Conservation (phyloP, 2,329 filamentous ascomycete species). For the Hansfordia pulvinata region DNA sequence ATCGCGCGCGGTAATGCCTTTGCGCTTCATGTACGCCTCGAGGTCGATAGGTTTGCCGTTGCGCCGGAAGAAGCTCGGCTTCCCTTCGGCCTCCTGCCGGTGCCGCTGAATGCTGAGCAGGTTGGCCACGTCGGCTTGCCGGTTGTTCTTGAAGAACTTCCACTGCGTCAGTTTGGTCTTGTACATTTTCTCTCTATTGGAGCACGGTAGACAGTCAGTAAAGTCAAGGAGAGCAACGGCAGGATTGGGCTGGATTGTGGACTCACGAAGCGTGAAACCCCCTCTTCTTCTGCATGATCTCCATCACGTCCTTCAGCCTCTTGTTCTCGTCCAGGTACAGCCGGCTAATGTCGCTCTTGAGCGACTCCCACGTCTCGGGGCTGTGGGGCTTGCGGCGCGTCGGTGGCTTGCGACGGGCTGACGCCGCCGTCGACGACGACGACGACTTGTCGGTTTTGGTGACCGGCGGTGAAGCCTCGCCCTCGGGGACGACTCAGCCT, state of each 20-base stretch:
- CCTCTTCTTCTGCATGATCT: constrained; percentile 11
- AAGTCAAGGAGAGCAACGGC: constrained; percentile 2
- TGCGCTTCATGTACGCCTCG: constrained; percentile 13
- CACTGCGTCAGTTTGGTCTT: constrained; percentile 17
- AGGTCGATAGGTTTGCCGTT: constrained; percentile 14
- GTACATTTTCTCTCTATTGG: constrained; percentile 15
- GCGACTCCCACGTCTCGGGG: constrained; percentile 10
- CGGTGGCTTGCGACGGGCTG: no score
- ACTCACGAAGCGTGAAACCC: constrained; percentile 15
- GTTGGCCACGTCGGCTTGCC: constrained; percentile 14
- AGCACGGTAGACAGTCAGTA: constrained; percentile 5
- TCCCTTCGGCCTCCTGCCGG: constrained; percentile 13
- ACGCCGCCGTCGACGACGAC: no score
- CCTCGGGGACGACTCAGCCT: no score
- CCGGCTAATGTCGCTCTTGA: constrained; percentile 12
- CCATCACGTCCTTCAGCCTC: constrained; percentile 16
- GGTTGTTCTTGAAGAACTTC: constrained; percentile 19
- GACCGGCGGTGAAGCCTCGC: no score
- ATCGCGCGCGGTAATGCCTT: constrained; percentile 12
- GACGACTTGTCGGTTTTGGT: no score
- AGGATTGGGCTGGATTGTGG: no score
- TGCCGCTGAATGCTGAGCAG: constrained; percentile 12
- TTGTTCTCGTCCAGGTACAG: constrained; percentile 15
- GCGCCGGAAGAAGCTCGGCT: constrained; percentile 13
- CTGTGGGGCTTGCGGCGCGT: constrained; percentile 11